Evolutionary conservation across 2,329 filamentous ascomycete species (phyloP).

Genomic region (Macrophomina tecta): DNA sequence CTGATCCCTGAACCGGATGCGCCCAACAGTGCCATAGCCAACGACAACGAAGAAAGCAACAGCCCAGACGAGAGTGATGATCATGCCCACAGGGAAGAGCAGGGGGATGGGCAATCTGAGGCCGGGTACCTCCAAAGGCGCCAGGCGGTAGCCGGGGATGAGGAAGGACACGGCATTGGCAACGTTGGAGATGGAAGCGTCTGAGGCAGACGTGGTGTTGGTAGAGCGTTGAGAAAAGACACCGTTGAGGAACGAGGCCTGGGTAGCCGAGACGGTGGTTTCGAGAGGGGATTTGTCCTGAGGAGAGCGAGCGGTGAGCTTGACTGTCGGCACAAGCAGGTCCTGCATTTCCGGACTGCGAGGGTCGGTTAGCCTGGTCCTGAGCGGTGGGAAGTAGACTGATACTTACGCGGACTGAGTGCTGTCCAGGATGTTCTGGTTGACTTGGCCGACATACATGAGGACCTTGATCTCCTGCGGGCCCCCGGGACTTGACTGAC

Average conservation of each 20-base stretch:
- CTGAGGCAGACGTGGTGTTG: constrained; percentile 52
- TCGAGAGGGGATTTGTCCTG: constrained; percentile 58
- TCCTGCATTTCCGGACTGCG: constrained; percentile 48
- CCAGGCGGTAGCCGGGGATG: constrained; percentile 70
- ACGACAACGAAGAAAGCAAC: constrained; percentile 60
- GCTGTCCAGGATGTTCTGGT: constrained; percentile 59
- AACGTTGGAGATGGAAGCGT: constrained; percentile 48
- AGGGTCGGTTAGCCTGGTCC: neutral
- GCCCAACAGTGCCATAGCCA: constrained; percentile 69
- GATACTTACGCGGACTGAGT: constrained; percentile 66
- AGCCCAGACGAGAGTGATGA: constrained; percentile 70
- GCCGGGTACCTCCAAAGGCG: constrained; percentile 39
- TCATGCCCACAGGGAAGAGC: constrained; percentile 72
- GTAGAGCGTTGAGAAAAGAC: constrained; percentile 68
- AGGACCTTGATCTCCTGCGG: constrained; percentile 63
- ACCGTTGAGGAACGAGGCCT: constrained; percentile 74
- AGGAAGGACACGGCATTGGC: constrained; percentile 59
- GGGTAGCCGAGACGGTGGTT: constrained; percentile 71
- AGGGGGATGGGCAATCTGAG: constrained; percentile 12
- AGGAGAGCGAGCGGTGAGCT: constrained; percentile 64
- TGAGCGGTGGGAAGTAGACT: neutral
- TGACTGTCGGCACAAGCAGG: constrained; percentile 71
- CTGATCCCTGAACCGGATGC: constrained; percentile 69
- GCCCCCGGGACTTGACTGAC: constrained; percentile 20
- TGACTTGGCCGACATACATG: constrained; percentile 72